Percentiles rank a stretch among this genome's conserved stretches.
These are phyloP conservation scores for Brassica incana DNA, from an alignment of 345 rosid genomes.

Conservation along the genomic window DNA sequence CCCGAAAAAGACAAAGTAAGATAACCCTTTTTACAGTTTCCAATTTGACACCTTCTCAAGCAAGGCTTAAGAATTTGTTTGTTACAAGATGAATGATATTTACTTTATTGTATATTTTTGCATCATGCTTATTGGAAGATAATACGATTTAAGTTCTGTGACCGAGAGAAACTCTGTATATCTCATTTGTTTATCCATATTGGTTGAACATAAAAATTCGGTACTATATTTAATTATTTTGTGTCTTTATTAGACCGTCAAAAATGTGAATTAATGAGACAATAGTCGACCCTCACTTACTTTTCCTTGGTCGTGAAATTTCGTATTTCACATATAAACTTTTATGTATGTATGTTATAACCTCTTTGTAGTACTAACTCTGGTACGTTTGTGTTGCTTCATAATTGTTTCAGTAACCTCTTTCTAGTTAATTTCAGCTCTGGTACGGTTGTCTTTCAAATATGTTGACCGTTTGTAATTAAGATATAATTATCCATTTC, in stretches of 20 bases:
- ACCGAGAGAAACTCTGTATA: background rate
- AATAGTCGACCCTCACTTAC: background rate
- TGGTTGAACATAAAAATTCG: background rate
- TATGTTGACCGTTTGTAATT: background rate
- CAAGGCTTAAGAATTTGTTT: conserved; percentile 7
- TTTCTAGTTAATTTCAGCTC: background rate
- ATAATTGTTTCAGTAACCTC: background rate
- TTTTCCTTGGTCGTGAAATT: background rate
- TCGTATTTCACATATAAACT: background rate
- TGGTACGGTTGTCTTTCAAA: background rate
- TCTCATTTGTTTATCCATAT: background rate
- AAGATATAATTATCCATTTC: background rate
- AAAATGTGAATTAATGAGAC: background rate
- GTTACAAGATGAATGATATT: background rate
- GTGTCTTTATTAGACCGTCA: background rate
- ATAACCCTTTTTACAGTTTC: conserved; percentile 19
- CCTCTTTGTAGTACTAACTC: background rate
- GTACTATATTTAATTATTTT: no score
- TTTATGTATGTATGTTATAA: background rate
- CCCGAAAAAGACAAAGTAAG: background rate
- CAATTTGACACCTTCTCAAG: conserved; percentile 32
- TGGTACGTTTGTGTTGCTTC: background rate
- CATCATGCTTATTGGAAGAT: conserved; percentile 1
- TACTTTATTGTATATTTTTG: background rate
- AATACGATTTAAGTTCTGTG: background rate